Conservation (phyloP, 169 alveolate genomes). For the Eimeria falciformis region DNA sequence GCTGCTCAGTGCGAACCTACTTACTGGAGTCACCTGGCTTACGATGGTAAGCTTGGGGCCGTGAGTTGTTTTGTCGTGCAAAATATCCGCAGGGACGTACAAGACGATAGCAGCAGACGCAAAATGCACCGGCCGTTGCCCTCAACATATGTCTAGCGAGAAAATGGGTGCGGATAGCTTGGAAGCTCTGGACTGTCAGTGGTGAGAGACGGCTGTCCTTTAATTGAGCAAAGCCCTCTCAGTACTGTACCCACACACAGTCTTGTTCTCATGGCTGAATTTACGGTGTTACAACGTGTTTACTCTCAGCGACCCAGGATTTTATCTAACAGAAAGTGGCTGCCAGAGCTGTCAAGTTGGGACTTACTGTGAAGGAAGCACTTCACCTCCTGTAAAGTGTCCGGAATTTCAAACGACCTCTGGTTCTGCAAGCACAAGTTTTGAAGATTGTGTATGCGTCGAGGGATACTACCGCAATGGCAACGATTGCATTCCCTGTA, state of each 20-base stretch:
- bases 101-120: conserved; percentile 72
- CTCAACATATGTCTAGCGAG: conserved; percentile 74
- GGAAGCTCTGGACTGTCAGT: conserved; percentile 69
- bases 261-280: background rate
- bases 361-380: conserved; percentile 61
- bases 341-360: conserved; percentile 74
- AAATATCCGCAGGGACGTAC: conserved; percentile 56
- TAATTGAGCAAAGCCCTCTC: background rate
- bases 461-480: conserved; percentile 68
- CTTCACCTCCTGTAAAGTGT: conserved; percentile 66
- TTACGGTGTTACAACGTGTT: background rate
- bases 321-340: conserved; percentile 41
- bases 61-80: background rate
- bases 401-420: conserved; percentile 64
- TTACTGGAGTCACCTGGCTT: background rate
- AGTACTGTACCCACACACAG: background rate
- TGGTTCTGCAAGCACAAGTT: conserved; percentile 21
- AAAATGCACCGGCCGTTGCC: conserved; percentile 77
- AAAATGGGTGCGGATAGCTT: conserved; percentile 68
- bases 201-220: conserved; percentile 49
- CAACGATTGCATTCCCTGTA: conserved; percentile 67
- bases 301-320: conserved; percentile 73
- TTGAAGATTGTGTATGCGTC: conserved; percentile 68
- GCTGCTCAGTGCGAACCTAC: background rate
- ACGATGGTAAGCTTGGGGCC: background rate